Conservation (phyloP, 345 rosid species). For the Psidium friedrichsthalianum region DNA sequence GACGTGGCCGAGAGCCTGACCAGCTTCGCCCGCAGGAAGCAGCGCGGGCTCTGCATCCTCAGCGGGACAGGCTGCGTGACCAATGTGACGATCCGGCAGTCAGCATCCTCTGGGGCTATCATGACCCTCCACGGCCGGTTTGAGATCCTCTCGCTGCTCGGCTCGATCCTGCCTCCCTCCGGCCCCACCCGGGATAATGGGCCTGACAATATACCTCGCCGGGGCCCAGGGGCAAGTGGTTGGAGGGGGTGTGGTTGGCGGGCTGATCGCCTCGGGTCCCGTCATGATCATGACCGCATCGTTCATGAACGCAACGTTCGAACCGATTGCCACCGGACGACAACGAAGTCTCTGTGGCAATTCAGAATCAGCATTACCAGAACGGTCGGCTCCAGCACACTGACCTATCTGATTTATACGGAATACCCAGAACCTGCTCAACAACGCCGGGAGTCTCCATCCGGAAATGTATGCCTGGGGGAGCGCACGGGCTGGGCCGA, state of each 20-base stretch:
- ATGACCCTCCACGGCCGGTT: slow-evolving; percentile 92
- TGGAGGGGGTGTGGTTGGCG: slow-evolving; percentile 78
- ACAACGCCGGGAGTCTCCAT: slow-evolving; percentile 26
- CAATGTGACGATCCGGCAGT: slow-evolving; percentile 77
- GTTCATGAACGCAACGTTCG: slow-evolving; percentile 83
- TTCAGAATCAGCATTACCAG: slow-evolving; percentile 17
- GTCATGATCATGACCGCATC: slow-evolving; percentile 86
- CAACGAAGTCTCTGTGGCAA: slow-evolving; percentile 21
- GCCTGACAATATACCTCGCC: slow-evolving; percentile 79
- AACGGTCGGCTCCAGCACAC: slow-evolving; percentile 44
- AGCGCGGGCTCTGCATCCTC: slow-evolving; percentile 68
- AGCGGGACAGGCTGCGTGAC: slow-evolving; percentile 85
- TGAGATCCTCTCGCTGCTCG: slow-evolving; percentile 86
- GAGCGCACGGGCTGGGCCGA: slow-evolving; percentile 32
- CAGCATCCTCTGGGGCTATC: slow-evolving; percentile 67
- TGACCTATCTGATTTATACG: slow-evolving; percentile 50
- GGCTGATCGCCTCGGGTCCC: slow-evolving; percentile 87
- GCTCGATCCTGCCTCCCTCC: slow-evolving; percentile 91
- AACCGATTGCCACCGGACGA: slow-evolving; percentile 85
- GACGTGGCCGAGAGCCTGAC: slow-evolving; percentile 68
- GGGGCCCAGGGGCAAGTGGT: slow-evolving; percentile 95
- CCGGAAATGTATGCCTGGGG: slow-evolving; percentile 69
- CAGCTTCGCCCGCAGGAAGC: slow-evolving; percentile 73
- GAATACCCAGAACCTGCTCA: slow-evolving; percentile 67
- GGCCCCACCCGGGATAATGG: slow-evolving; percentile 76